Percentiles rank a stretch among this genome's conserved stretches.
Conservation (phyloP, 148 eudicot genomes). For the Vaccinium corymbosum region DNA sequence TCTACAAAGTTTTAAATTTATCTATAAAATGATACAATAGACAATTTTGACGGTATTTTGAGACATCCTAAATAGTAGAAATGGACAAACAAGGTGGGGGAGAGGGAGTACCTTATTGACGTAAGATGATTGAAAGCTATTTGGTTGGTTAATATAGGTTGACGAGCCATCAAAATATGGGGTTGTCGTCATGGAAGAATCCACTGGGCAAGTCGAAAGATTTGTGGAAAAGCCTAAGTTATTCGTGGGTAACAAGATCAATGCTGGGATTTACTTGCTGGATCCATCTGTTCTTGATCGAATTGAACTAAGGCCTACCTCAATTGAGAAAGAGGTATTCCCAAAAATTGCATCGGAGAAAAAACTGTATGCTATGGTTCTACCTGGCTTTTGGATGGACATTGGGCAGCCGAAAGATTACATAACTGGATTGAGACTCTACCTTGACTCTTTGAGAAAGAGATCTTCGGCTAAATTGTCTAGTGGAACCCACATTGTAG, state of each 20-base stretch:
- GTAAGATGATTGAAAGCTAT: not conserved
- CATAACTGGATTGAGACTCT: constrained; percentile 83
- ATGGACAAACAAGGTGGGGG: not conserved
- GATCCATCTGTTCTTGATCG: constrained; percentile 82
- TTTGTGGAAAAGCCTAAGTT: constrained; percentile 89
- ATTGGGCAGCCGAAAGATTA: constrained; percentile 92
- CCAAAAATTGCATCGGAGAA: constrained; percentile 70
- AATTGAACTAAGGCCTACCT: constrained; percentile 75
- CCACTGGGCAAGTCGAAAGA: constrained; percentile 78
- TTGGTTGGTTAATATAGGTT: constrained; percentile 49
- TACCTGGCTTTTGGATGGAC: constrained; percentile 99
- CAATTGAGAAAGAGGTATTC: constrained; percentile 88
- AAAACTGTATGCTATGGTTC: constrained; percentile 71
- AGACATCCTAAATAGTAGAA: not conserved
- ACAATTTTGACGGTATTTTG: not conserved
- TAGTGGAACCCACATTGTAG: constrained; percentile 58
- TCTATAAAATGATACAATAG: not conserved
- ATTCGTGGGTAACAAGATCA: constrained; percentile 94
- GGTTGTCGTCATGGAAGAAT: constrained; percentile 84
- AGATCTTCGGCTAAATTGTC: constrained; percentile 54
- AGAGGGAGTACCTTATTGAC: not conserved
- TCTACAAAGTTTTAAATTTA: not conserved
- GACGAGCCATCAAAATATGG: constrained; percentile 97
- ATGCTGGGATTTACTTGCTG: constrained; percentile 85
- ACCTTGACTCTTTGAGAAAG: constrained; percentile 75